Percentiles rank a stretch among this genome's conserved stretches.
These are phyloP conservation scores for Epichloe hybrida DNA, from an alignment of 2,329 filamentous ascomycete species.

Conservation along the genomic window DNA sequence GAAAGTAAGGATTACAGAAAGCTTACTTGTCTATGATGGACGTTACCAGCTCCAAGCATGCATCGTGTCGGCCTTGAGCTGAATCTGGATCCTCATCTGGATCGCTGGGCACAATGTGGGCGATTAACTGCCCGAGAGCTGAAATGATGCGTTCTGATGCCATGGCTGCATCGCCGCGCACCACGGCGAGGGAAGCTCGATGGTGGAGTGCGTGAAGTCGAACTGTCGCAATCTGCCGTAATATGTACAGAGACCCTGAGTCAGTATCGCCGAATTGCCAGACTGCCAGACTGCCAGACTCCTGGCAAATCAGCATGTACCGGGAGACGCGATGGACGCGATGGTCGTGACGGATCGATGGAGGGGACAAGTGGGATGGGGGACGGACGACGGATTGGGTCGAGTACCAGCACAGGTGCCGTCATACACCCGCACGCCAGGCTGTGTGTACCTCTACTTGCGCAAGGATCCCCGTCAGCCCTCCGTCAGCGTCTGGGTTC, in stretches of 20 bases:
- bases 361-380: conserved; percentile 7
- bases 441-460: neutral
- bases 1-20: neutral
- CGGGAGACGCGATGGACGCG: conserved; percentile 16
- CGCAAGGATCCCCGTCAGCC: neutral
- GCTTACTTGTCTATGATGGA: conserved; percentile 37
- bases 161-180: conserved; percentile 37
- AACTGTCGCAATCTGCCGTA: too few relatives aligned
- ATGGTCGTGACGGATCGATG: conserved; percentile 10
- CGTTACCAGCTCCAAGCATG: conserved; percentile 38
- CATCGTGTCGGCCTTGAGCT: conserved; percentile 55
- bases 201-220: neutral
- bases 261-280: too few relatives aligned
- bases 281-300: too few relatives aligned
- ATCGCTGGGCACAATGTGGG: conserved; percentile 55
- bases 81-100: conserved; percentile 53
- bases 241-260: too few relatives aligned
- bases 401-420: conserved; percentile 10
- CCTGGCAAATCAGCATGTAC: neutral
- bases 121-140: conserved; percentile 67
- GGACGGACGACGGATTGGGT: conserved; percentile 4
- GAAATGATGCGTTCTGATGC: conserved; percentile 57
- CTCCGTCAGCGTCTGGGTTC: conserved; percentile 9
- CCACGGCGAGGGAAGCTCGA: neutral
- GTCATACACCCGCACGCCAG: neutral